Conservation (phyloP, 164 flowering plant species). For the Magnolia officinalis region DNA sequence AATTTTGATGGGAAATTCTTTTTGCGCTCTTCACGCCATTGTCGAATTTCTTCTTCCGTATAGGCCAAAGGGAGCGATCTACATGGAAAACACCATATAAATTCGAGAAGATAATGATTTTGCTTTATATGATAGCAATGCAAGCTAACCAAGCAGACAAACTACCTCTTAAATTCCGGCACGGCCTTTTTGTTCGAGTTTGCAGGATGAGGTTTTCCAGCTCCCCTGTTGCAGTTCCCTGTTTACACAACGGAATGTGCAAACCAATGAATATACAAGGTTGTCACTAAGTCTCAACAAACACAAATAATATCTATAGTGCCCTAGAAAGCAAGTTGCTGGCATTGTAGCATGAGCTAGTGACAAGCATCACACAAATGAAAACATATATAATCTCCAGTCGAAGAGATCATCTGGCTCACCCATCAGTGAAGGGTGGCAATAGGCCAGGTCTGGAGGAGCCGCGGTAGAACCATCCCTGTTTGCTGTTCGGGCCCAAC, state of each 20-base stretch:
- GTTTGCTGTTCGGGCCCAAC: neutral
- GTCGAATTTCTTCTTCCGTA: conserved; percentile 68
- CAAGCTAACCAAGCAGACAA: neutral
- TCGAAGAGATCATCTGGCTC: neutral
- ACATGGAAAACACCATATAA: neutral
- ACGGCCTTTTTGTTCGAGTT: conserved; percentile 9
- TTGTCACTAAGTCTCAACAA: neutral
- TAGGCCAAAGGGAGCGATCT: conserved; percentile 47
- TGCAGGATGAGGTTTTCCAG: conserved; percentile 10
- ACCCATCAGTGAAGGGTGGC: neutral
- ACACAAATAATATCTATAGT: neutral
- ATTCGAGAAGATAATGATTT: neutral
- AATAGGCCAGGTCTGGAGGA: neutral
- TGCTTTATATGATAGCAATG: neutral
- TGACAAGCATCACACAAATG: neutral
- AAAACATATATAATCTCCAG: neutral
- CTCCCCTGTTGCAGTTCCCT: conserved; percentile 12
- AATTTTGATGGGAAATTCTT: conserved; percentile 64
- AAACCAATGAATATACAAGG: neutral
- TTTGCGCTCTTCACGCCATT: conserved; percentile 82
- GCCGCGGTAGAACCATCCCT: neutral
- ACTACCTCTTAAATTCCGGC: conserved; percentile 14
- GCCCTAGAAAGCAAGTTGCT: neutral
- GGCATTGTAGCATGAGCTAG: neutral
- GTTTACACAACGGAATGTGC: conserved; percentile 4